Evolutionary conservation across 257 asterid genomes (phyloP), one percentile per base, ranked within the genome.

Genomic region (Avicennia marina): DNA sequence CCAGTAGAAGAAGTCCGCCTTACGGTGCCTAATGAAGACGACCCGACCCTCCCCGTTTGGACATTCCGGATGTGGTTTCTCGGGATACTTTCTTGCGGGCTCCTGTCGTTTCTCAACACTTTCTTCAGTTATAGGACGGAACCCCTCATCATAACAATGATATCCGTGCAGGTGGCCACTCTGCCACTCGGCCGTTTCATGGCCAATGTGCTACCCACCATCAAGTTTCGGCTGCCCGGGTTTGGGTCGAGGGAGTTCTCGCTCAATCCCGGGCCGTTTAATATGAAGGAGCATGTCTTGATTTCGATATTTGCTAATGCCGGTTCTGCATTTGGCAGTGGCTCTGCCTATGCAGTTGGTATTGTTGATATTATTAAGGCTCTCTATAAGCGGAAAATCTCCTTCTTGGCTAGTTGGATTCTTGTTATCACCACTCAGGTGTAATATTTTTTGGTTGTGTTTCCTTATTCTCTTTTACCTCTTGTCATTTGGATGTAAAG

Each of bases 401-500:
- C 95, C 0, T 73, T 82, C 60, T 21, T 48, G 17, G 76, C 81
- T 27, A 67, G 87, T 34, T 75, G 78, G 81, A 46, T 79, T 58
- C 88, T 82, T 63, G 80, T 82, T 13, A 54, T 77, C 73, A 76
- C 88, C 0, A 82, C 90, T 17, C 90, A 85, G 90, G 90, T 84
- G 26, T 24, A 7, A 0, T 7, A 0, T 25, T 53, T 51, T 25
- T 39, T 46, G 19, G 4, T 43, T 43, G 16, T 4, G 4, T 43
- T 43, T 43, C n/a, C 9, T 16, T 5, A 1, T 19, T 46, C 26
- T 25, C 53, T 17, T 46, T 46, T 20, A 12, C 9, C 9, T 16
- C 20, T 43, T 6, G 49, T 10, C 20, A 20, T 43, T 20, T 10
- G 9, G 20, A n/a, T 10, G 9, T 13, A 43, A 16, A 3, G 49